phyloP scores from a whole-genome alignment of 768 basidiomycete genomes.

The Xerocomus brunneocitrinus region DNA sequence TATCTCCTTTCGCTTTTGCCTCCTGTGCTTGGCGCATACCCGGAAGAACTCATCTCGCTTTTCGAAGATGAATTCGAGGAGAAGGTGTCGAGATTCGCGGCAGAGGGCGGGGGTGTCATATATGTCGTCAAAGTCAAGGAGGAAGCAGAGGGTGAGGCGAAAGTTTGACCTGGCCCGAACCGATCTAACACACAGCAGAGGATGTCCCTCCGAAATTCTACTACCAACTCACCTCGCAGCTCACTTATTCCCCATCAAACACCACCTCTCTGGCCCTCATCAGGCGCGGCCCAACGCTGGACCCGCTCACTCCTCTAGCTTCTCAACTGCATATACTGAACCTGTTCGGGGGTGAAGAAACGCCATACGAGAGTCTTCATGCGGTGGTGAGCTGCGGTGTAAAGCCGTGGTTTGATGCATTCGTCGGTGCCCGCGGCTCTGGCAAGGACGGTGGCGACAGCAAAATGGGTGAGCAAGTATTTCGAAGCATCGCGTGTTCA shows the following conservation, averaged over 20 bases:
- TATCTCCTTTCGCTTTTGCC: slow-evolving; percentile 75
- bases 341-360: slow-evolving; percentile 82
- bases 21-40: slow-evolving; percentile 70
- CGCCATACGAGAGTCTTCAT: slow-evolving; percentile 93
- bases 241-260: slow-evolving; percentile 77
- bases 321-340: slow-evolving; percentile 89
- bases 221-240: slow-evolving; percentile 65
- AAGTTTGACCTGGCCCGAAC: not conserved
- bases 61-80: slow-evolving; percentile 76
- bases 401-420: slow-evolving; percentile 98
- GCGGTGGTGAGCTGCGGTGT: slow-evolving; percentile 93
- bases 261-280: slow-evolving; percentile 90
- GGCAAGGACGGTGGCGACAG: slow-evolving; percentile 74
- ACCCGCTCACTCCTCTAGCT: slow-evolving; percentile 74
- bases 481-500: not conserved
- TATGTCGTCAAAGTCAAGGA: slow-evolving; percentile 81
- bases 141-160: slow-evolving; percentile 61
- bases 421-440: slow-evolving; percentile 77
- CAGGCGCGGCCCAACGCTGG: slow-evolving; percentile 82
- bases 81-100: slow-evolving; percentile 68
- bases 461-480: slow-evolving; percentile 63
- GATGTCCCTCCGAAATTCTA: slow-evolving; percentile 58
- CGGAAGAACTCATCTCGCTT: slow-evolving; percentile 58
- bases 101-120: slow-evolving; percentile 69
- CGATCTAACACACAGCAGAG: slow-evolving; percentile 40